These are phyloP conservation scores for Amyloporia xantha DNA, from an alignment of 768 basidiomycete species.

Conservation along the genomic window DNA sequence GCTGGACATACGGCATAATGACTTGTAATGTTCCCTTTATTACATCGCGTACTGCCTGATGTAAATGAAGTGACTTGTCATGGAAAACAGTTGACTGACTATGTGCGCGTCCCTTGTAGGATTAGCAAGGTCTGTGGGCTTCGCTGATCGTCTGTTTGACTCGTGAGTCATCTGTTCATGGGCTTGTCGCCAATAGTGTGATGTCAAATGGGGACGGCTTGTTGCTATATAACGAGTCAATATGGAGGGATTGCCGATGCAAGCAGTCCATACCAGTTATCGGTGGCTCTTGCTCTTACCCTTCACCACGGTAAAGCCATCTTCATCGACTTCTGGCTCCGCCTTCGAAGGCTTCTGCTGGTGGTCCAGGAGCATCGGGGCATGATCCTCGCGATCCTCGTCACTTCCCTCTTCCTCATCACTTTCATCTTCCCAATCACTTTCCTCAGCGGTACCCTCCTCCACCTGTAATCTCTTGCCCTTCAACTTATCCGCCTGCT, in stretches of 20 bases:
- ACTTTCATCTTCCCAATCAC: conserved; percentile 43
- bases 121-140: too few species aligned
- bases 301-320: conserved; percentile 82
- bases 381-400: conserved; percentile 24
- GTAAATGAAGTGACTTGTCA: too few species aligned
- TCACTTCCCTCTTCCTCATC: too few species aligned
- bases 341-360: conserved; percentile 26
- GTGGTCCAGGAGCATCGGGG: conserved; percentile 48
- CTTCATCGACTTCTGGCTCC: conserved; percentile 80
- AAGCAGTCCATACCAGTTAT: too few species aligned
- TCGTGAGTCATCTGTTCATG: too few species aligned
- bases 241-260: too few species aligned
- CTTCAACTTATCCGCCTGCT: conserved; percentile 46
- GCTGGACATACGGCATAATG: background rate
- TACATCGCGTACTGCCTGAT: background rate
- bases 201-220: too few species aligned
- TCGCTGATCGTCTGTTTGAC: too few species aligned
- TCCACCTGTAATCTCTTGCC: conserved; percentile 51
- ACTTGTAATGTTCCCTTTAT: background rate
- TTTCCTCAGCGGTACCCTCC: conserved; percentile 33
- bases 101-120: too few species aligned
- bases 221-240: too few species aligned
- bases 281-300: conserved; percentile 36
- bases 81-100: too few species aligned
- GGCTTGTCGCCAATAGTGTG: too few species aligned